A percentile compares a stretch with the other conserved stretches of the same genome.
Conservation (phyloP, 1,284 basidiomycete genomes). For the Ceratobasidium sp. region DNA sequence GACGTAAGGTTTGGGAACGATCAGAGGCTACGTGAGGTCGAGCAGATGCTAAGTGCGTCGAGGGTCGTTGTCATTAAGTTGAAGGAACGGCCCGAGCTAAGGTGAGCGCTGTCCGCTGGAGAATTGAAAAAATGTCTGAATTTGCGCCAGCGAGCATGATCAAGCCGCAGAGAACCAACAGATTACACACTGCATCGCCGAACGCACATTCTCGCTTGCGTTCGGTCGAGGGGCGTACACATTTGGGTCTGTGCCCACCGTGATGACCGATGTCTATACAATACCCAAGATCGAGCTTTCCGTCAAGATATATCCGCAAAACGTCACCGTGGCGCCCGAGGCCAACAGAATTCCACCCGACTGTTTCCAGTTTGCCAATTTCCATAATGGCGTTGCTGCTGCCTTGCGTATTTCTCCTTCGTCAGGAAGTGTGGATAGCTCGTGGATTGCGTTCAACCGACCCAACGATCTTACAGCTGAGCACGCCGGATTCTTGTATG, state of each 20-base stretch:
- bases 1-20: slow-evolving; percentile 88
- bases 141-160: slow-evolving; percentile 82
- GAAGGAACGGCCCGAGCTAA: slow-evolving; percentile 75
- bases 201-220: slow-evolving; percentile 85
- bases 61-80: slow-evolving; percentile 71
- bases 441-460: slow-evolving; percentile 94
- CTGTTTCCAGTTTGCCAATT: slow-evolving; percentile 89
- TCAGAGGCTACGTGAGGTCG: slow-evolving; percentile 85
- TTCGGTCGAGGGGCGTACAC: slow-evolving; percentile 90
- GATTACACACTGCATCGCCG: slow-evolving; percentile 79
- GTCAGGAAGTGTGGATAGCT: slow-evolving; percentile 83
- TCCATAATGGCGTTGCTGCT: slow-evolving; percentile 96
- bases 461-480: slow-evolving; percentile 86
- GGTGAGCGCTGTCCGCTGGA: slow-evolving; percentile 58
- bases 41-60: slow-evolving; percentile 86
- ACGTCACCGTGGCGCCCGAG: slow-evolving; percentile 71
- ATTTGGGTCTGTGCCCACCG: slow-evolving; percentile 76
- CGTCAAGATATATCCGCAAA: slow-evolving; percentile 76
- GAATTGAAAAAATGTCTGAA: slow-evolving; percentile 18
- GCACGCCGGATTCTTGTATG: slow-evolving; percentile 95
- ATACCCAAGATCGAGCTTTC: slow-evolving; percentile 85
- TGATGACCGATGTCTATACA: slow-evolving; percentile 77
- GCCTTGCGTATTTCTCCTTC: slow-evolving; percentile 84
- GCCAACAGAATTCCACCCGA: slow-evolving; percentile 65
- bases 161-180: slow-evolving; percentile 82